Evolutionary conservation across 768 basidiomycete species (phyloP).

Genomic region (Psilocybe cubensis): DNA sequence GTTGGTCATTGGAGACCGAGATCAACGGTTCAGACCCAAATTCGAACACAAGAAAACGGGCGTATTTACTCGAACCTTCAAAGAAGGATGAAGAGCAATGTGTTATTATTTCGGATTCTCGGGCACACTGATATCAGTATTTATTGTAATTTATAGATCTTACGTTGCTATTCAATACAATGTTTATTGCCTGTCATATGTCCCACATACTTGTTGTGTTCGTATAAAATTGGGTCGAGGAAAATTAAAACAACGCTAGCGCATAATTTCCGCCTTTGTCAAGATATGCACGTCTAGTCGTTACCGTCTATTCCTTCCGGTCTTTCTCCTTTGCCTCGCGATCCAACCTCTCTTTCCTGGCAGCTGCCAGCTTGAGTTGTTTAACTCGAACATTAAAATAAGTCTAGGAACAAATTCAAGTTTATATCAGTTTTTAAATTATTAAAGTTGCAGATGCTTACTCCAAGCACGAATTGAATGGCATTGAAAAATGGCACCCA

Average conservation of each 20-base stretch:
- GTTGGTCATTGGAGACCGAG: constrained; percentile 70
- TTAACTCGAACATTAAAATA: constrained; percentile 78
- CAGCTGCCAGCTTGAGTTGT: constrained; percentile 55
- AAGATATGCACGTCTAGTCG: too few species aligned
- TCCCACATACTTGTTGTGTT: too few species aligned
- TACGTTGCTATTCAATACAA: not conserved
- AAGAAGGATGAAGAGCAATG: constrained; percentile 23
- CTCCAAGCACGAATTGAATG: constrained; percentile 77
- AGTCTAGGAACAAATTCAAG: constrained; percentile 45
- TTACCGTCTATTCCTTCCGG: constrained; percentile 16
- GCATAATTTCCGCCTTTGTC: too few species aligned
- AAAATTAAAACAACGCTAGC: too few species aligned
- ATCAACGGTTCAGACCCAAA: constrained; percentile 13
- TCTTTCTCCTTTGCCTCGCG: constrained; percentile 30
- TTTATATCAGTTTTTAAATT: not conserved
- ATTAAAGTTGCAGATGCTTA: constrained; percentile 36
- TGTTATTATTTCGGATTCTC: constrained; percentile 35
- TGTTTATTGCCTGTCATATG: too few species aligned
- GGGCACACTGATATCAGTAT: constrained; percentile 17
- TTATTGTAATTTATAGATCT: constrained; percentile 8
- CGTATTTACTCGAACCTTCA: constrained; percentile 38
- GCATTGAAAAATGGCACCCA: constrained; percentile 91
- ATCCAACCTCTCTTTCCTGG: constrained; percentile 48
- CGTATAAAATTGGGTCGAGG: too few species aligned
- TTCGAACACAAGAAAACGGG: constrained; percentile 25